Evolutionary conservation across 2,329 filamentous ascomycete genomes (phyloP).

Genomic region (Stachybotrys chartarum): DNA sequence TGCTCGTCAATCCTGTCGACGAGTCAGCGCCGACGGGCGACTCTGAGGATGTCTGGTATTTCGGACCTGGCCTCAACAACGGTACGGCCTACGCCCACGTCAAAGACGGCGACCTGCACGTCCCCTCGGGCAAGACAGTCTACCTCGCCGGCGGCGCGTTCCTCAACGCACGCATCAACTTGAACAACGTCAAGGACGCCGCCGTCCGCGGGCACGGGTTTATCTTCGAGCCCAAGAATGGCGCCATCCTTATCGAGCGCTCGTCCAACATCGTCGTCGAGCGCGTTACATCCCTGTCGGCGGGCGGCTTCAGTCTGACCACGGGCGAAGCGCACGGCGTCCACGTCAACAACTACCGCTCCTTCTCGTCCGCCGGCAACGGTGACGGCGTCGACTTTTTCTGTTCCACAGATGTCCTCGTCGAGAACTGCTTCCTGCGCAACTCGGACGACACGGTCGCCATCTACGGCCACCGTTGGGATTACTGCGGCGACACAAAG

Average conservation of each 20-base stretch:
- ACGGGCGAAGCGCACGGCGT: slow-evolving; percentile 11
- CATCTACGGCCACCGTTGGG: slow-evolving; percentile 22
- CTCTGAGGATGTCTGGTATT: slow-evolving; percentile 10
- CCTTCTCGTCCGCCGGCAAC: slow-evolving; percentile 11
- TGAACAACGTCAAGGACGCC: slow-evolving; percentile 6
- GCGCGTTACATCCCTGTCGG: slow-evolving; percentile 9
- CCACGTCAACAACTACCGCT: slow-evolving; percentile 10
- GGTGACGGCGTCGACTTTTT: slow-evolving; percentile 19
- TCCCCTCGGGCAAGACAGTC: slow-evolving; percentile 9
- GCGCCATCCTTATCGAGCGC: slow-evolving; percentile 6
- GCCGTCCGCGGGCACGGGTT: slow-evolving; percentile 15
- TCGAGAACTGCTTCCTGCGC: slow-evolving; percentile 25
- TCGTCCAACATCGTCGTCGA: slow-evolving; percentile 12
- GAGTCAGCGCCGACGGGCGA: slow-evolving; percentile 6
- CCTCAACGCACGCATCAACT: slow-evolving; percentile 10
- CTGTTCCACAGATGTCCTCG: slow-evolving; percentile 8
- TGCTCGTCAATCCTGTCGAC: slow-evolving; percentile 15
- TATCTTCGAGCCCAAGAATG: slow-evolving; percentile 7
- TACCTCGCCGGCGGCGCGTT: slow-evolving; percentile 10
- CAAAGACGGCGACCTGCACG: slow-evolving; percentile 7
- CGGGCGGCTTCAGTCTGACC: slow-evolving; percentile 9
- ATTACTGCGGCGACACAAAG: slow-evolving; percentile 21
- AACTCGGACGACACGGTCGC: slow-evolving; percentile 29
- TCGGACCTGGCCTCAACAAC: slow-evolving; percentile 15
- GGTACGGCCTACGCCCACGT: slow-evolving; percentile 9